phyloP scores from a whole-genome alignment of 169 alveolate species.

The Cryptosporidium baileyi region DNA sequence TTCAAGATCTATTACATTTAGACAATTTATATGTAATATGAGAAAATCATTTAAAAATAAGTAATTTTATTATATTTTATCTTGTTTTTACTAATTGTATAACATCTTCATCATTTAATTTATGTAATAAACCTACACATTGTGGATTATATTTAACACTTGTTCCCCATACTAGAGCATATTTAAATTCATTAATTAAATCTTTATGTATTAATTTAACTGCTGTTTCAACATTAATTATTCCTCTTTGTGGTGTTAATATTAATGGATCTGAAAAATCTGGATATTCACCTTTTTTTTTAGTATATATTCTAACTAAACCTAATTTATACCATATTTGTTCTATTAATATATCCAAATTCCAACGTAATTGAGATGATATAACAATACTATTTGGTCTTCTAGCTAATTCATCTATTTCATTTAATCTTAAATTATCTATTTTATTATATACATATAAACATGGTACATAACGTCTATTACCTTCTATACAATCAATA shows the following conservation, averaged over 20 bases:
- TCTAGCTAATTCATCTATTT: constrained; percentile 85
- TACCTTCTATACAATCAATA: constrained; percentile 90
- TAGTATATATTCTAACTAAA: constrained; percentile 88
- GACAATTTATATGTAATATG: constrained; percentile 53
- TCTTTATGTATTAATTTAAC: constrained; percentile 84
- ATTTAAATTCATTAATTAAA: constrained; percentile 81
- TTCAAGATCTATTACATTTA: constrained; percentile 23
- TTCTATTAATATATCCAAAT: constrained; percentile 82
- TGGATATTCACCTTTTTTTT: constrained; percentile 86
- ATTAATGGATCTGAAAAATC: constrained; percentile 87
- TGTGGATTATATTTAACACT: constrained; percentile 88
- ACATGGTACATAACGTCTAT: constrained; percentile 90
- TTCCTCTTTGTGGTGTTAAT: constrained; percentile 84
- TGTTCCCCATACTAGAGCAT: constrained; percentile 90
- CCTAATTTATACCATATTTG: constrained; percentile 88
- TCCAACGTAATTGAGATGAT: constrained; percentile 81
- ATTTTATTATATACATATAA: constrained; percentile 91
- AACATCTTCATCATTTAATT: constrained; percentile 87
- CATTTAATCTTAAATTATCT: constrained; percentile 86
- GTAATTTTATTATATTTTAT: neutral
- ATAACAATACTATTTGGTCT: constrained; percentile 80
- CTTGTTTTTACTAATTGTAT: constrained; percentile 83
- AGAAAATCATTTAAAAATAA: constrained; percentile 45
- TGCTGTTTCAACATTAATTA: constrained; percentile 81
- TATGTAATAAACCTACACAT: constrained; percentile 84